Base-by-base conservation (phyloP, 768 basidiomycete genomes). In the Phaeotremella skinneri region DNA sequence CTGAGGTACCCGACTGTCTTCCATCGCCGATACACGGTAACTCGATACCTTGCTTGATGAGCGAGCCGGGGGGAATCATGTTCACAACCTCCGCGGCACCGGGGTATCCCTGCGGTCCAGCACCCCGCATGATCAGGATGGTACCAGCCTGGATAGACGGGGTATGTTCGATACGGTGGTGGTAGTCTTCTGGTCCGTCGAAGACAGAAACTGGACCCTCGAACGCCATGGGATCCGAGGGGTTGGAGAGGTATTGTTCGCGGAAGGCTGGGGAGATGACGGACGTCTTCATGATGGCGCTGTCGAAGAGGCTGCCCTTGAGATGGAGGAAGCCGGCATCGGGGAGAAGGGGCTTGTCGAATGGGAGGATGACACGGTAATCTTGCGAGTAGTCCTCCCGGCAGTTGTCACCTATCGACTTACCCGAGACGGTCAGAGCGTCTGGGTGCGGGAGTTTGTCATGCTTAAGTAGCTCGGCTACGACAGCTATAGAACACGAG, bases 121-220 rank as follows among this genome's bases (percentile, higher is more conserved):
- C 74, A 11, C 75, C 75, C 29, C 73, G 53, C 72, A 76, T 76
- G 52, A 76, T 69, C 16, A 76, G 58, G 21, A 76, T 76, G 2
- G 72, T 73, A 14, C 69, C 65, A 26, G 58, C 66, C 5, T 56
- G 29, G 54, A 75, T 73, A 14, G 58, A 49, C 0, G 53, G 49
- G 3, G 52, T 47, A n/a, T 51, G 49, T 37, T 76, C 73, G 55
- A 76, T 70, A 13, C 62, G 41, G 26, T 67, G 61, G 48, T 76
- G 75, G 56, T 75, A 76, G 30, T 76, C 69, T 52, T 76, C 75
- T 2, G 75, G 75, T 14, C 75, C 75, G 42, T 76, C 73, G 50
- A 75, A 76, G 9, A 76, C 72, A 2, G 69, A 70, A 9, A 73
- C 70, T 1, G 75, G 75, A 25, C 75, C 75, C 52, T 76, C 72